Percentiles rank a stretch among this genome's conserved stretches.
These are phyloP conservation scores for Deinandra increscens DNA, from an alignment of 129 eudicot genomes.

Conservation along the genomic window DNA sequence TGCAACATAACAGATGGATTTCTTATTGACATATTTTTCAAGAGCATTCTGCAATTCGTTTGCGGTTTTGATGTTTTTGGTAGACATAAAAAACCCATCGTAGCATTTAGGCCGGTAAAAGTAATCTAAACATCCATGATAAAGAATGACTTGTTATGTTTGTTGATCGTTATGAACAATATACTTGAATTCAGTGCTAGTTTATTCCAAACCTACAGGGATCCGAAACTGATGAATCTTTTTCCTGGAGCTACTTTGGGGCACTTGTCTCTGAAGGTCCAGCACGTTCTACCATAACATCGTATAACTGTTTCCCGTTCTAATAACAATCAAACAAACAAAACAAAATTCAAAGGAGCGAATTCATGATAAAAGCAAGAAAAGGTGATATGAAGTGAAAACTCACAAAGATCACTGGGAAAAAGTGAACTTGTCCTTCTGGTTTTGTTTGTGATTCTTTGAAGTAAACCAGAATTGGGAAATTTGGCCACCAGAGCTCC, in stretches of 20 bases:
- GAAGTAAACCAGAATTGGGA: slow-evolving; percentile 90
- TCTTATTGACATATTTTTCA: neutral
- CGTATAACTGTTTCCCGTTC: slow-evolving; percentile 90
- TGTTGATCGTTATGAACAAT: neutral
- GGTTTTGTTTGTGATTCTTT: slow-evolving; percentile 93
- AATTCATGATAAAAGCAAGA: neutral
- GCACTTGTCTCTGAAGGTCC: slow-evolving; percentile 91
- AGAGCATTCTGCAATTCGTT: neutral
- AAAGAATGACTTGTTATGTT: no score
- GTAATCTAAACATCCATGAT: no score
- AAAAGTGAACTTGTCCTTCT: slow-evolving; percentile 92
- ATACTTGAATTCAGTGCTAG: neutral
- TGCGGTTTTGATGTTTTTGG: neutral
- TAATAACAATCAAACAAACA: slow-evolving; percentile 23
- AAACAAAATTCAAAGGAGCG: neutral
- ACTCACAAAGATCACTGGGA: slow-evolving; percentile 90
- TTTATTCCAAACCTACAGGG: neutral
- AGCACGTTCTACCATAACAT: slow-evolving; percentile 92
- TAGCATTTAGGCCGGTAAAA: no score
- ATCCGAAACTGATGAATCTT: neutral
- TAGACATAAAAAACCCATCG: neutral
- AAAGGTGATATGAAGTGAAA: neutral
- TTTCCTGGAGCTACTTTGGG: slow-evolving; percentile 40
- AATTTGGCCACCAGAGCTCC: slow-evolving; percentile 99
- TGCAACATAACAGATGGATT: no score